Conservation (phyloP, 345 rosid genomes). For the Fremontodendron californicum region DNA sequence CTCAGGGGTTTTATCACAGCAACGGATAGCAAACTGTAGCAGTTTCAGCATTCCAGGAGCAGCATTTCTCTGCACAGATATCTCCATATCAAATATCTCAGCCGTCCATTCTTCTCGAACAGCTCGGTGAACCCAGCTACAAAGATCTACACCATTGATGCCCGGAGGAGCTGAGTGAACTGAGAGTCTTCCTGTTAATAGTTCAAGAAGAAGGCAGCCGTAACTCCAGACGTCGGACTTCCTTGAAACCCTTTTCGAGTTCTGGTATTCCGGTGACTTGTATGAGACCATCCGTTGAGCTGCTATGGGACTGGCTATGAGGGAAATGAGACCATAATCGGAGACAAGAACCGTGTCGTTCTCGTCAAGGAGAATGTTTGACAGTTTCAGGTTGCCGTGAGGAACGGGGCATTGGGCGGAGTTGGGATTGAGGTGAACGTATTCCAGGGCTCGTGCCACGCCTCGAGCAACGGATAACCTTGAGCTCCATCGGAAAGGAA, state of each 20-base stretch:
- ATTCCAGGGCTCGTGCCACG: conserved; percentile 43
- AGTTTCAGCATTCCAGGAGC: conserved; percentile 39
- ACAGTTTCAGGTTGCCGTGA: conserved; percentile 55
- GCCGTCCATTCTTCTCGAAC: conserved; percentile 64
- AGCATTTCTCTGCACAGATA: conserved; percentile 34
- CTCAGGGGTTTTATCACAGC: conserved; percentile 44
- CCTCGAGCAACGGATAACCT: conserved; percentile 44
- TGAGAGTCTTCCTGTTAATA: conserved; percentile 41
- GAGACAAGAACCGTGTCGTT: conserved; percentile 37
- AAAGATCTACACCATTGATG: conserved; percentile 39
- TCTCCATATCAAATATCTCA: conserved; percentile 51
- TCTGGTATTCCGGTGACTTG: conserved; percentile 48
- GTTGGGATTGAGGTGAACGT: conserved; percentile 36
- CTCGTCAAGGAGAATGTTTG: conserved; percentile 49
- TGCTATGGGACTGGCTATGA: conserved; percentile 43
- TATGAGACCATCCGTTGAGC: conserved; percentile 36
- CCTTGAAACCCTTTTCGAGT: conserved; percentile 26
- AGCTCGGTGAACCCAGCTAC: conserved; percentile 53
- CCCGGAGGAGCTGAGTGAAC: conserved; percentile 45
- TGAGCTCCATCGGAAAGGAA: conserved; percentile 43
- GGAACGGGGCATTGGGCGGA: conserved; percentile 20
- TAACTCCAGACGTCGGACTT: conserved; percentile 59
- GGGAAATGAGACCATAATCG: conserved; percentile 40
- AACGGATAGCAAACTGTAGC: conserved; percentile 39
- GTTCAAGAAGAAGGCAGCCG: conserved; percentile 46